A percentile compares a stretch with the other conserved stretches of the same genome.
Conservation (phyloP, 805 yeast genomes). For the Spathaspora sp. region DNA sequence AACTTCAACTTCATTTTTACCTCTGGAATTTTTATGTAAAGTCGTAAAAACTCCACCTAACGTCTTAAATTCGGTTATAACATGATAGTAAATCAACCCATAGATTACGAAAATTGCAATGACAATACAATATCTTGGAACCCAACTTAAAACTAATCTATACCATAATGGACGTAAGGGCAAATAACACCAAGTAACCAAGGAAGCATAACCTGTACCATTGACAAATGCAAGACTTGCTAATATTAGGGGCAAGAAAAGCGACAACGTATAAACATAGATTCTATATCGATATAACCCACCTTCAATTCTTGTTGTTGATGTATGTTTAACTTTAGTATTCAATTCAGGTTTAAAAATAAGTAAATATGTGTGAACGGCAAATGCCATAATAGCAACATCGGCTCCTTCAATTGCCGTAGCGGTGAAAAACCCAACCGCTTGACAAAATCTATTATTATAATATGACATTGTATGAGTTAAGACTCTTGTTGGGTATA, state of each 20-base stretch:
- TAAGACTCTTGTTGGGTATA: constrained; percentile 63
- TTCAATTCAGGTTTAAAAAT: constrained; percentile 58
- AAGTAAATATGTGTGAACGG: constrained; percentile 73
- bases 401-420: constrained; percentile 83
- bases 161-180: constrained; percentile 74
- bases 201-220: constrained; percentile 53
- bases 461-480: constrained; percentile 42
- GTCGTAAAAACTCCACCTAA: constrained; percentile 47
- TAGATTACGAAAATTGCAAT: constrained; percentile 62
- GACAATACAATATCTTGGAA: constrained; percentile 69
- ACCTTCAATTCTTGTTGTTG: constrained; percentile 49
- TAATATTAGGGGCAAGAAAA: constrained; percentile 60
- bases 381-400: constrained; percentile 75
- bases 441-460: constrained; percentile 51
- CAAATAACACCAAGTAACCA: constrained; percentile 75
- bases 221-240: constrained; percentile 69
- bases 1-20: constrained; percentile 2
- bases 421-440: constrained; percentile 79
- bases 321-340: constrained; percentile 38
- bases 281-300: constrained; percentile 63
- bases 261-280: constrained; percentile 54
- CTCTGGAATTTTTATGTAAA: constrained; percentile 16
- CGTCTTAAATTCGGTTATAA: constrained; percentile 55
- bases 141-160: constrained; percentile 73
- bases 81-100: constrained; percentile 67